Percentiles rank a stretch among this genome's conserved stretches.
These are phyloP conservation scores for Canavalia gladiata DNA, from an alignment of 306 rosid species.

Conservation along the genomic window DNA sequence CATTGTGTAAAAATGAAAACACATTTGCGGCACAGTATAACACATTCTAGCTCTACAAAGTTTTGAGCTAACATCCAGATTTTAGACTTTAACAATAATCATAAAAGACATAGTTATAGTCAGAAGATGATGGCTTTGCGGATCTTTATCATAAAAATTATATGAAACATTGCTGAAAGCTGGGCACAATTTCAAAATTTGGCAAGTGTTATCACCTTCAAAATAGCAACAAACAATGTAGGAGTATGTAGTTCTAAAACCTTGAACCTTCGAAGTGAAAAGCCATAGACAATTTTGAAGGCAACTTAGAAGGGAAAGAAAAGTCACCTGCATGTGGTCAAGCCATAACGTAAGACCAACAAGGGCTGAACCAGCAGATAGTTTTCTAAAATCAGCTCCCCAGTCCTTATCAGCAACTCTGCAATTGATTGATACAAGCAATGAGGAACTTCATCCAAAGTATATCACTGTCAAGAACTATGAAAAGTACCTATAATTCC, in stretches of 20 bases:
- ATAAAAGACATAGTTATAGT: background rate
- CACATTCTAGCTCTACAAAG: background rate
- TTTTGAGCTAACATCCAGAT: background rate
- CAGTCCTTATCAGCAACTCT: conserved; percentile 96
- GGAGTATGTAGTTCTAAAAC: background rate
- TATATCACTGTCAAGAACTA: conserved; percentile 13
- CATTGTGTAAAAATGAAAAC: background rate
- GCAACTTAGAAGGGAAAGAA: conserved; percentile 38
- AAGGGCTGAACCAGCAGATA: conserved; percentile 95
- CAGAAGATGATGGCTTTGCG: background rate
- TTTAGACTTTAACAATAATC: background rate
- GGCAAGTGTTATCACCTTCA: background rate
- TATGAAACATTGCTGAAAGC: background rate
- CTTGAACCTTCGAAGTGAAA: conserved; percentile 26
- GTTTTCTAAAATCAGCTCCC: conserved; percentile 96
- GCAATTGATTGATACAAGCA: conserved; percentile 46
- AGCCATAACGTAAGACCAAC: conserved; percentile 99
- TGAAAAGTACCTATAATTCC: conserved; percentile 42
- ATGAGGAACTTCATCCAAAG: conserved; percentile 42
- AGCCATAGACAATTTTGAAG: conserved; percentile 27
- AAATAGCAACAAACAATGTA: conserved; percentile 9
- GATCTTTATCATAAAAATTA: background rate
- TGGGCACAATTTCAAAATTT: background rate
- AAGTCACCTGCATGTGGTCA: conserved; percentile 93
- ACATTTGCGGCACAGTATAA: background rate